Percentiles rank a stretch among this genome's conserved stretches.
Conservation (phyloP, 345 rosid species). For the Toxicodendron radicans region DNA sequence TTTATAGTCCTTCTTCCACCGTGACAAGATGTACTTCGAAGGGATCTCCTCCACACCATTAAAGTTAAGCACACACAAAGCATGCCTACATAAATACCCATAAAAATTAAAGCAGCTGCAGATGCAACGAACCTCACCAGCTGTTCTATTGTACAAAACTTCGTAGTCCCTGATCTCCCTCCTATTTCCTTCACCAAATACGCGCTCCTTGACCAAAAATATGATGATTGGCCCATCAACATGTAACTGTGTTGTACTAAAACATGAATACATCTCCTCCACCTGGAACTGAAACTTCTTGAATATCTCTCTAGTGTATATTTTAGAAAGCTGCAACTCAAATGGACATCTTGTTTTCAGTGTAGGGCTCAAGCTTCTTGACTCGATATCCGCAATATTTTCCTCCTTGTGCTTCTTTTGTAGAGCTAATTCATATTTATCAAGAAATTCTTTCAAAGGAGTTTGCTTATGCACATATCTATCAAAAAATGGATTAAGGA, state of each 20-base stretch:
- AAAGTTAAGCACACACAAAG: conserved; percentile 70
- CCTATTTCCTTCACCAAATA: conserved; percentile 50
- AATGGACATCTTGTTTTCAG: conserved; percentile 70
- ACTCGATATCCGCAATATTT: conserved; percentile 55
- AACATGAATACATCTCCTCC: conserved; percentile 86
- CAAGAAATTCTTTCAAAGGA: conserved; percentile 86
- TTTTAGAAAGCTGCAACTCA: conserved; percentile 77
- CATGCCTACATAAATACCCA: conserved; percentile 87
- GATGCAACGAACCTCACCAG: conserved; percentile 73
- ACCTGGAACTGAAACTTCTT: conserved; percentile 78
- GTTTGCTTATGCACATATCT: conserved; percentile 73
- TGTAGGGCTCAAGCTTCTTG: conserved; percentile 45
- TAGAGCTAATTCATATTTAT: conserved; percentile 70
- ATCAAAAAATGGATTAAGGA: conserved; percentile 54
- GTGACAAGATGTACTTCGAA: conserved; percentile 47
- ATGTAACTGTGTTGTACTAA: conserved; percentile 69
- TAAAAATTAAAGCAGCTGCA: conserved; percentile 83
- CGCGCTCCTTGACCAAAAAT: conserved; percentile 75
- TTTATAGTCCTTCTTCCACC: conserved; percentile 74
- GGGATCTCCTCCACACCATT: conserved; percentile 79
- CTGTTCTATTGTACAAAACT: conserved; percentile 73
- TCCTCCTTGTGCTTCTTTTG: conserved; percentile 79
- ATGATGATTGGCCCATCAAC: conserved; percentile 63
- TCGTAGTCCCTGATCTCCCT: conserved; percentile 66
- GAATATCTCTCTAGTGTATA: conserved; percentile 68